phyloP scores from a whole-genome alignment of 2,329 filamentous ascomycete species.

The Fusarium poae region DNA sequence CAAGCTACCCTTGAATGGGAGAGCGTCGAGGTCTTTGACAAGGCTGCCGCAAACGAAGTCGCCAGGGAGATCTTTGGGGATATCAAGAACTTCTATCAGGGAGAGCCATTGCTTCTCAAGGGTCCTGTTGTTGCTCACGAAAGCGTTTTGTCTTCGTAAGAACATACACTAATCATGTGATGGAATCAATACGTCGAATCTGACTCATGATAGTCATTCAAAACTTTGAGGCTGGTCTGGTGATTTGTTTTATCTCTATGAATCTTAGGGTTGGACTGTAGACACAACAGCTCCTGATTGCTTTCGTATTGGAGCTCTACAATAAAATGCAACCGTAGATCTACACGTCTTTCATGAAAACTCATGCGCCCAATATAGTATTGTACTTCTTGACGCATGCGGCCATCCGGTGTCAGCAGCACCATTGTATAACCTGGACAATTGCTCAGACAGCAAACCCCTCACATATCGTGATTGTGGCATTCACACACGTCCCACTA shows the following conservation, averaged over 20 bases:
- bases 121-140: conserved; percentile 33
- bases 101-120: conserved; percentile 40
- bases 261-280: not conserved
- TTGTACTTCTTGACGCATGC: not conserved
- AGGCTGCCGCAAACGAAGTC: conserved; percentile 20
- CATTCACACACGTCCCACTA: not conserved
- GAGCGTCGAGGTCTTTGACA: conserved; percentile 35
- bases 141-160: conserved; percentile 15
- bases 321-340: not conserved
- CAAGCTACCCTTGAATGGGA: conserved; percentile 46
- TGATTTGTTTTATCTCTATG: not conserved
- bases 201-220: not conserved
- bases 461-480: not conserved
- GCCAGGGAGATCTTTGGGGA: conserved; percentile 40
- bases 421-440: not conserved
- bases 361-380: not conserved
- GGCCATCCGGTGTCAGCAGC: not conserved
- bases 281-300: not conserved
- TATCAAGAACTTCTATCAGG: conserved; percentile 41
- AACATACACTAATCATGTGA: not conserved
- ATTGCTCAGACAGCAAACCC: not conserved
- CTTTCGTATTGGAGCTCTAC: not conserved
- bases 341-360: too few relatives aligned
- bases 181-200: not conserved
- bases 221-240: not conserved